These are phyloP conservation scores for Colletotrichum filicis DNA, from an alignment of 2,329 filamentous ascomycete genomes.

Conservation along the genomic window DNA sequence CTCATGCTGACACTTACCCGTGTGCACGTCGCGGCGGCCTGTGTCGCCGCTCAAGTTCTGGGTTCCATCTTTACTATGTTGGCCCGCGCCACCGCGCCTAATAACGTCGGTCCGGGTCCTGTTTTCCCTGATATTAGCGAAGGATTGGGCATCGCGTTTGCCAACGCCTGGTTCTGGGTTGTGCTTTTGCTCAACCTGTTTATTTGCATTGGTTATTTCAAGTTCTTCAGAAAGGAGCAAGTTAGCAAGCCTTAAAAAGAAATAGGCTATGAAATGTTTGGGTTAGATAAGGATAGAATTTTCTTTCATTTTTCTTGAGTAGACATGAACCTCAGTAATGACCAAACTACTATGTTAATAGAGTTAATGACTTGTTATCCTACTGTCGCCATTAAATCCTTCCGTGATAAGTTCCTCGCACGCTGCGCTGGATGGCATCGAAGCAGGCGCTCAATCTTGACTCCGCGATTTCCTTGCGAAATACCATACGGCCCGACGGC, in stretches of 20 bases:
- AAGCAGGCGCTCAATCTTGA: neutral
- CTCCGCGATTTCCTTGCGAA: too few relatives aligned
- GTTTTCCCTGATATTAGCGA: conserved; percentile 72
- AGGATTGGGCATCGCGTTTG: conserved; percentile 55
- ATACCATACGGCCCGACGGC: too few relatives aligned
- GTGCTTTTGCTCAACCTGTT: conserved; percentile 66
- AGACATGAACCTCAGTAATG: conserved; percentile 32
- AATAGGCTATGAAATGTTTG: conserved; percentile 22
- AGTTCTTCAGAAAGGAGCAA: conserved; percentile 68
- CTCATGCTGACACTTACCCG: conserved; percentile 73
- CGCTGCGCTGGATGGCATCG: neutral
- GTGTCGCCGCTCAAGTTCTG: conserved; percentile 70
- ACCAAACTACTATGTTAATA: conserved; percentile 32
- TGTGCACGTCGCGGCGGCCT: conserved; percentile 71
- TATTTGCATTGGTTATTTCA: conserved; percentile 67
- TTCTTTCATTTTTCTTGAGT: conserved; percentile 8
- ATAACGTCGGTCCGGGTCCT: conserved; percentile 68
- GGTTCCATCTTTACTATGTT: conserved; percentile 72
- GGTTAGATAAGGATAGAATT: conserved; percentile 19
- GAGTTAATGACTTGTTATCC: conserved; percentile 24
- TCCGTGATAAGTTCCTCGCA: neutral
- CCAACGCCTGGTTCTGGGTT: conserved; percentile 69
- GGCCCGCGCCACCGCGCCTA: conserved; percentile 68
- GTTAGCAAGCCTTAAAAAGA: conserved; percentile 59
- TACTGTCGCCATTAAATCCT: neutral